A percentile compares a stretch with the other conserved stretches of the same genome.
Conservation (phyloP, 345 rosid species). For the Adansonia digitata region DNA sequence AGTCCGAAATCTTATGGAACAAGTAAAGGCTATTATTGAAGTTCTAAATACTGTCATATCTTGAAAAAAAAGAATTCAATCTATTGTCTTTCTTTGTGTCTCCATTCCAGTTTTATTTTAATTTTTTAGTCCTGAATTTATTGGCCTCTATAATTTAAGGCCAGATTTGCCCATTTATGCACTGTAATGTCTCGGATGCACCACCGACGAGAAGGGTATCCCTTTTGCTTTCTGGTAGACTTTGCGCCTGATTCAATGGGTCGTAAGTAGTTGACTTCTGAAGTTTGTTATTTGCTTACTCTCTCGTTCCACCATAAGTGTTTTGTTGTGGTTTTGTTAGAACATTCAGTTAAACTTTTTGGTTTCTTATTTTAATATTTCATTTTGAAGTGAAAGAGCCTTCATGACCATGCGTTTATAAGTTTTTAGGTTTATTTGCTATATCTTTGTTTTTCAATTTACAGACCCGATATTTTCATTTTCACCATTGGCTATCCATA, state of each 20-base stretch:
- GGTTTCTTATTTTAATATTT: neutral
- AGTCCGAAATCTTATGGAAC: conserved; percentile 96
- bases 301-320: neutral
- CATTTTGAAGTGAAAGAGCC: neutral
- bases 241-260: conserved; percentile 90
- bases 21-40: conserved; percentile 38
- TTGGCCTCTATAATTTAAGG: conserved; percentile 41
- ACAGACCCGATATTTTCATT: conserved; percentile 93
- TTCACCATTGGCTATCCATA: conserved; percentile 93
- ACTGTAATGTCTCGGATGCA: conserved; percentile 97
- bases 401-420: neutral
- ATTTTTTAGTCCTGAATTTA: neutral
- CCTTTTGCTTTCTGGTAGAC: conserved; percentile 93
- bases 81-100: neutral
- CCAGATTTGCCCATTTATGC: conserved; percentile 96
- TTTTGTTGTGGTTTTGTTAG: neutral
- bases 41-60: conserved; percentile 4
- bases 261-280: conserved; percentile 50
- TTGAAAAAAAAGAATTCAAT: neutral
- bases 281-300: neutral
- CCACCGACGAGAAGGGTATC: conserved; percentile 94
- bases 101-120: neutral
- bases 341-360: neutral
- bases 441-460: conserved; percentile 10
- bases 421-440: neutral